phyloP scores from a whole-genome alignment of 148 eudicot genomes.

The Agrostemma githago region DNA sequence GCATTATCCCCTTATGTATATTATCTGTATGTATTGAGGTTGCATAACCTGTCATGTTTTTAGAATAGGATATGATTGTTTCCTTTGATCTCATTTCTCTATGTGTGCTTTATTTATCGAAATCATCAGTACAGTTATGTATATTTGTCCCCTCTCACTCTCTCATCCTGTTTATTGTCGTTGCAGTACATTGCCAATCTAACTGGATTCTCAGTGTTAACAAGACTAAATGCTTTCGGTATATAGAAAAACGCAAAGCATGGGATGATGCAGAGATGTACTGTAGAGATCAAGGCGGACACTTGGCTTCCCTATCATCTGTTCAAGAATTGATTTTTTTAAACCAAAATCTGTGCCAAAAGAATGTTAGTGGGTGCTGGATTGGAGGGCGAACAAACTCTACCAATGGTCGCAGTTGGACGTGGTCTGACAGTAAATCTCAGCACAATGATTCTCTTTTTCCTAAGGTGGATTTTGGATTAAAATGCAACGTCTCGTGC shows the following conservation, averaged over 20 bases:
- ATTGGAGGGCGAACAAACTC: conserved; percentile 59
- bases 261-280: conserved; percentile 63
- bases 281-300: conserved; percentile 47
- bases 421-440: conserved; percentile 58
- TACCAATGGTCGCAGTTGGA: conserved; percentile 37
- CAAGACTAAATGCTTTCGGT: conserved; percentile 44
- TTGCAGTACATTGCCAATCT: conserved; percentile 49
- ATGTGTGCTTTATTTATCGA: background rate
- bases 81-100: background rate
- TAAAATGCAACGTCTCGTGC: conserved; percentile 46
- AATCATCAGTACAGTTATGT: background rate
- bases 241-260: conserved; percentile 29
- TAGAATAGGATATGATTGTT: background rate
- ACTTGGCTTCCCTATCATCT: conserved; percentile 53
- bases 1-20: background rate
- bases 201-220: conserved; percentile 45
- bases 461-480: conserved; percentile 22
- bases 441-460: conserved; percentile 41
- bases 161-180: background rate
- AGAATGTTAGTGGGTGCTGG: conserved; percentile 60
- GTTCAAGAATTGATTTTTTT: conserved; percentile 45
- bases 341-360: conserved; percentile 43
- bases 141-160: background rate
- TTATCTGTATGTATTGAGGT: background rate
- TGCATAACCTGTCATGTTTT: background rate